Evolutionary conservation across 2,329 filamentous ascomycete species (phyloP).

Genomic region (Elsinoe batatas): DNA sequence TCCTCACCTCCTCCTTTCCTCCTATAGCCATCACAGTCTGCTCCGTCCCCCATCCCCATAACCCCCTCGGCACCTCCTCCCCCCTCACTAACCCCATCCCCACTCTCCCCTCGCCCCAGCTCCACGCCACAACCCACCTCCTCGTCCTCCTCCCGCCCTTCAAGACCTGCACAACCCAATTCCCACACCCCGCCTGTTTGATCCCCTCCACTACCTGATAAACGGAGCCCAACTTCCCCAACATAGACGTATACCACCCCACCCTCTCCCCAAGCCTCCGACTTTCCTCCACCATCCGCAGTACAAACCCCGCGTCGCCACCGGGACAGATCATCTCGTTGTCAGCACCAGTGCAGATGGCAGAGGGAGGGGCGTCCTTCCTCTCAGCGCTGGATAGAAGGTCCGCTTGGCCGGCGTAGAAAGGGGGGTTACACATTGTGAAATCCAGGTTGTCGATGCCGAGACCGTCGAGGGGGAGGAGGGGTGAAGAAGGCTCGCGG

Average conservation of each 20-base stretch:
- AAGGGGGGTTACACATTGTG: constrained; percentile 89
- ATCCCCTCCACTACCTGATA: constrained; percentile 51
- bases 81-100: constrained; percentile 23
- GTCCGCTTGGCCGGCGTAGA: constrained; percentile 68
- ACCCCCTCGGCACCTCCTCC: background rate
- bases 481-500: constrained; percentile 39
- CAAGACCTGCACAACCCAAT: constrained; percentile 75
- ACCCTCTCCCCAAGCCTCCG: constrained; percentile 50
- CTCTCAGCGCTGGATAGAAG: constrained; percentile 53
- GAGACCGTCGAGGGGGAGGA: constrained; percentile 56
- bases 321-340: constrained; percentile 72
- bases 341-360: constrained; percentile 64
- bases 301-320: constrained; percentile 68
- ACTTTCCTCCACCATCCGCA: constrained; percentile 61
- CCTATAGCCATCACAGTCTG: constrained; percentile 37
- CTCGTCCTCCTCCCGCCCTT: constrained; percentile 68
- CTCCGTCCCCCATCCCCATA: constrained; percentile 36
- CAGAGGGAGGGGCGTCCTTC: constrained; percentile 60
- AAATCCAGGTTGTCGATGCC: constrained; percentile 58
- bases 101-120: constrained; percentile 60
- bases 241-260: constrained; percentile 85
- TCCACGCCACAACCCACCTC: constrained; percentile 86
- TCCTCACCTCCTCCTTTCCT: constrained; percentile 21
- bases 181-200: constrained; percentile 50
- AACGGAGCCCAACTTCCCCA: constrained; percentile 68